Evolutionary conservation across 2,329 filamentous ascomycete species (phyloP).

Genomic region (Coniella lustricola): DNA sequence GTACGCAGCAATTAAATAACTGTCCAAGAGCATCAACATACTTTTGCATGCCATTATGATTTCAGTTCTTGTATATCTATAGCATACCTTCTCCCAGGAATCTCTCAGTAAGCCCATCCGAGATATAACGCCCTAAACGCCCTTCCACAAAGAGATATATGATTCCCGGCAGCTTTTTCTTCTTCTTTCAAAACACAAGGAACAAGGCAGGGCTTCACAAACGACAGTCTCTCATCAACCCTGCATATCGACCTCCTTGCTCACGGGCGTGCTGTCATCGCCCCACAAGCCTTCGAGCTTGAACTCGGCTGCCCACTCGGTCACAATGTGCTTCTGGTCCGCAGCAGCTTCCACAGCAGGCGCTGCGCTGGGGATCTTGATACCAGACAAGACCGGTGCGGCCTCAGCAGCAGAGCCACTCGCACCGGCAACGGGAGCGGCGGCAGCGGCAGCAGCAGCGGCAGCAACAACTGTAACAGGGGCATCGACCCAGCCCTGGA

Average conservation of each 20-base stretch:
- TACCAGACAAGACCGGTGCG: no score
- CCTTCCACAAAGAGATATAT: no score
- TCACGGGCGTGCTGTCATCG: slow-evolving; percentile 46
- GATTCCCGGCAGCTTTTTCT: no score
- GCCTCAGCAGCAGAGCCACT: neutral
- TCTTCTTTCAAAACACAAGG: no score
- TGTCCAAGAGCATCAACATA: no score
- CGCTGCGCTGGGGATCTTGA: slow-evolving; percentile 25
- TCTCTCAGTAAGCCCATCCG: neutral
- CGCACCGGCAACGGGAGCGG: slow-evolving; percentile 24
- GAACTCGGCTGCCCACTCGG: slow-evolving; percentile 90
- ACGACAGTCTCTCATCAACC: no score
- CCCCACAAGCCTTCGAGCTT: slow-evolving; percentile 91
- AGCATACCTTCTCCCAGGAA: neutral
- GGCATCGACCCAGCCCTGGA: slow-evolving; percentile 84
- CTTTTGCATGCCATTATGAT: neutral
- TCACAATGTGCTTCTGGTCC: slow-evolving; percentile 81
- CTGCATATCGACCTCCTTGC: slow-evolving; percentile 43
- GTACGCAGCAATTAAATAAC: no score
- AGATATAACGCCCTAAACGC: neutral
- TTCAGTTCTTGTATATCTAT: neutral
- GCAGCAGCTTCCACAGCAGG: slow-evolving; percentile 41
- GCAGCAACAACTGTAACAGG: slow-evolving; percentile 45
- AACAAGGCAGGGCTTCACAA: no score
- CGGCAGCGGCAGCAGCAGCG: slow-evolving; percentile 22